phyloP scores from a whole-genome alignment of 352 stramenopile species.

The Aphanomyces stellatus region DNA sequence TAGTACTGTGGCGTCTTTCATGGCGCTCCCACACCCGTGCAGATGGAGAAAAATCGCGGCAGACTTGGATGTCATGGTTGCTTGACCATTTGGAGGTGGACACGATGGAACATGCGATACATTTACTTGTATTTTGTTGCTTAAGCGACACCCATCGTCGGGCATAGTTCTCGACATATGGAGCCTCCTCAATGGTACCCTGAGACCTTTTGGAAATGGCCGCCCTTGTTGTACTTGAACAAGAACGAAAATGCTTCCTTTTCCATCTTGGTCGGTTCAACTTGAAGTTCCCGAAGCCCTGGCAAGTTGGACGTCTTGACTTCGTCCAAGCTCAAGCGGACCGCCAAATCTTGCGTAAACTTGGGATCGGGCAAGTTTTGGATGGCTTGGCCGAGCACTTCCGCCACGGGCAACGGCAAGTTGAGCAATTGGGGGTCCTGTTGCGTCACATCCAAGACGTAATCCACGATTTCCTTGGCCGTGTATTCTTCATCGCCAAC shows the following conservation, averaged over 20 bases:
- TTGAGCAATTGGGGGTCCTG: slow-evolving; percentile 67
- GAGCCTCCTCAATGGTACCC: slow-evolving; percentile 65
- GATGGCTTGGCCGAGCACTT: slow-evolving; percentile 68
- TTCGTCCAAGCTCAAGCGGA: slow-evolving; percentile 68
- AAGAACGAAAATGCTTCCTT: slow-evolving; percentile 94
- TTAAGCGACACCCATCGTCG: too few relatives aligned
- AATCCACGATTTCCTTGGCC: slow-evolving; percentile 94
- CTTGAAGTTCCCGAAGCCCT: slow-evolving; percentile 66
- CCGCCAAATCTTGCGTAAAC: slow-evolving; percentile 71
- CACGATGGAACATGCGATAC: too few relatives aligned
- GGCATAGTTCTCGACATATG: neutral
- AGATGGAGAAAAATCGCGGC: too few relatives aligned
- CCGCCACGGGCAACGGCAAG: slow-evolving; percentile 62
- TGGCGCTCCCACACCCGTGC: too few relatives aligned
- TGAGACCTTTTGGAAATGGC: slow-evolving; percentile 91
- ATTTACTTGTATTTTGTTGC: too few relatives aligned
- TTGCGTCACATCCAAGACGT: slow-evolving; percentile 90
- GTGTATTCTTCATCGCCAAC: slow-evolving; percentile 95
- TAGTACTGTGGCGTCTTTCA: too few relatives aligned
- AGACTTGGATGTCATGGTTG: too few relatives aligned
- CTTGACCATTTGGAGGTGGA: too few relatives aligned
- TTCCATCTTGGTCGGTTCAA: slow-evolving; percentile 90
- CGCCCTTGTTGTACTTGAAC: slow-evolving; percentile 90
- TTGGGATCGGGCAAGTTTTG: slow-evolving; percentile 80
- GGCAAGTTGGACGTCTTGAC: slow-evolving; percentile 75